A percentile compares a stretch with the other conserved stretches of the same genome.
Evolutionary conservation across 352 stramenopile genomes (phyloP).

Genomic region (Globisporangium iwayamae): DNA sequence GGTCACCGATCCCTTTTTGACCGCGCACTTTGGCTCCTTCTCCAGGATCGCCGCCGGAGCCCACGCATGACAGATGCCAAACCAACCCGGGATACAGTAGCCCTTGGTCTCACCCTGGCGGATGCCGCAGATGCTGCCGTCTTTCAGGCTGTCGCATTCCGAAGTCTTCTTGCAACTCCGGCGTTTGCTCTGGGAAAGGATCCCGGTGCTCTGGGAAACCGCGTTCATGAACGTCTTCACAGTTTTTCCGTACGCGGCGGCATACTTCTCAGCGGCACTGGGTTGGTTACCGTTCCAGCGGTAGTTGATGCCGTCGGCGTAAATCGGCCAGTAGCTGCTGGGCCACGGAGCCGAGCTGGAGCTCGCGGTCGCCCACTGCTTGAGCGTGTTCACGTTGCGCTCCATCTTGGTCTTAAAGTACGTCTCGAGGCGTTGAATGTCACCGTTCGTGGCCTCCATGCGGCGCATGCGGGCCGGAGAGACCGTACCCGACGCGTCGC

Average conservation of each 20-base stretch:
- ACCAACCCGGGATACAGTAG: constrained; percentile 19
- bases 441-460: constrained; percentile 6
- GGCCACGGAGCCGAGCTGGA: constrained; percentile 34
- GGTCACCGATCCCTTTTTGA: constrained; percentile 10
- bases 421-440: constrained; percentile 7
- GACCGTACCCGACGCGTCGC: not conserved
- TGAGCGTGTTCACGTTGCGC: constrained; percentile 4
- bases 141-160: constrained; percentile 20
- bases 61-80: constrained; percentile 22
- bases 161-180: constrained; percentile 20
- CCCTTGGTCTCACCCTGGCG: constrained; percentile 2
- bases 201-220: constrained; percentile 37
- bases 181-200: constrained; percentile 29
- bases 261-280: constrained; percentile 47
- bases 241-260: constrained; percentile 31
- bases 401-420: constrained; percentile 5
- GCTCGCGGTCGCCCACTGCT: constrained; percentile 19
- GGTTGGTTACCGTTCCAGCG: constrained; percentile 14
- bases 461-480: not conserved
- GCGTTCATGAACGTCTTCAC: constrained; percentile 27
- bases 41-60: constrained; percentile 14
- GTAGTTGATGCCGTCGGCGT: constrained; percentile 19
- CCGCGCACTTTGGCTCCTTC: constrained; percentile 9
- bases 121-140: constrained; percentile 3
- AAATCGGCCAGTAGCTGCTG: constrained; percentile 16